Evolutionary conservation across 257 asterid genomes (phyloP).

Genomic region (Prunella vulgaris): DNA sequence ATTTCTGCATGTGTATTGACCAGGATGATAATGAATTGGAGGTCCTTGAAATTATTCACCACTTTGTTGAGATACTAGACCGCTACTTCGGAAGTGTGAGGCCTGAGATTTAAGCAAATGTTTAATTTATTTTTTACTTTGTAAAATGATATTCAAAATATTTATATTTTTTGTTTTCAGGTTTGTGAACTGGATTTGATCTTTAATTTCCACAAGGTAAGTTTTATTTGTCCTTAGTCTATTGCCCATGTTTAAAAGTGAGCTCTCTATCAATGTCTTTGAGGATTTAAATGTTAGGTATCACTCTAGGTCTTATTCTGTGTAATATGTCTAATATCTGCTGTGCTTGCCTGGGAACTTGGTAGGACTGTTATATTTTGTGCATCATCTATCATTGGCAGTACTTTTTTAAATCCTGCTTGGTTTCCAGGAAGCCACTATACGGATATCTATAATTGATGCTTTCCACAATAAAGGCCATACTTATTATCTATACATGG

Average conservation of each 20-base stretch:
- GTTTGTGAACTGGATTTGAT: slow-evolving; percentile 95
- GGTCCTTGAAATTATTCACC: slow-evolving; percentile 89
- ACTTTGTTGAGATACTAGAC: slow-evolving; percentile 90
- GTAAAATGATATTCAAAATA: background rate
- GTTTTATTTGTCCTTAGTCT: background rate
- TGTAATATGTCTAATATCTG: too few relatives aligned
- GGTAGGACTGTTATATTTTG: background rate
- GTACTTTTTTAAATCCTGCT: background rate
- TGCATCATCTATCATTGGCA: background rate
- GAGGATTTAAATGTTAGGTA: background rate
- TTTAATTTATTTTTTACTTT: background rate
- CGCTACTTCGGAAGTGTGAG: slow-evolving; percentile 99
- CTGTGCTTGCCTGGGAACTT: background rate
- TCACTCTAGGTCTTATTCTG: too few relatives aligned
- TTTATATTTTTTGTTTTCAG: slow-evolving; percentile 35
- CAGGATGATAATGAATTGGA: slow-evolving; percentile 95
- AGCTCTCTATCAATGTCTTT: background rate
- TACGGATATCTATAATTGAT: background rate
- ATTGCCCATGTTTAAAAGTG: background rate
- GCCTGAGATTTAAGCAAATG: slow-evolving; percentile 21
- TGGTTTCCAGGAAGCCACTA: background rate
- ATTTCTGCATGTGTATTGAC: slow-evolving; percentile 96
- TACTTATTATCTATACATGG: background rate
- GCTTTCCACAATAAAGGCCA: background rate
- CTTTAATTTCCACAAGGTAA: slow-evolving; percentile 96